phyloP scores from a whole-genome alignment of 2,329 filamentous ascomycete genomes.

The Colletotrichum scovillei region DNA sequence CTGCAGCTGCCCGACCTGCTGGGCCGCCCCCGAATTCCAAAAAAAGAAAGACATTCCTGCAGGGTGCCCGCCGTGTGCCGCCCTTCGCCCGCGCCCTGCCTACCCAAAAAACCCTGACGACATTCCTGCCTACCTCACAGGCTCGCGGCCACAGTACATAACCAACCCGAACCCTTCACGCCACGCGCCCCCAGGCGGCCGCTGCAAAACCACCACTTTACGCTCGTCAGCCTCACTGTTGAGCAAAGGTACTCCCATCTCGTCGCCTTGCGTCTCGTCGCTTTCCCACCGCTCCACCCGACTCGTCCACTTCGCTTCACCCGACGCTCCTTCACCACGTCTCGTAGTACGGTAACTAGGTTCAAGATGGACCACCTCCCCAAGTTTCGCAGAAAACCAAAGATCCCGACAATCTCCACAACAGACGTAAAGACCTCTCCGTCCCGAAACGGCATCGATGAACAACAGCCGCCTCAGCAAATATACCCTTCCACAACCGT shows the following conservation, averaged over 20 bases:
- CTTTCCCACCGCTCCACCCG: neutral
- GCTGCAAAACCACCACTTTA: neutral
- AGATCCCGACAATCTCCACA: slow-evolving; percentile 55
- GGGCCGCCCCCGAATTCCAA: slow-evolving; percentile 16
- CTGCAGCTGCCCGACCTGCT: slow-evolving; percentile 26
- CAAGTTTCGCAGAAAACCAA: slow-evolving; percentile 56
- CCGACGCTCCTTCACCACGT: neutral
- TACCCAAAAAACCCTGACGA: slow-evolving; percentile 21
- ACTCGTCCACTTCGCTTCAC: neutral
- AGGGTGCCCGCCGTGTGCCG: neutral
- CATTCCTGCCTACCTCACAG: slow-evolving; percentile 22
- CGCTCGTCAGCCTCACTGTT: neutral
- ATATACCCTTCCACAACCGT: slow-evolving; percentile 36
- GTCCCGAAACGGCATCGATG: slow-evolving; percentile 38
- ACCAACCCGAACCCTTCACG: slow-evolving; percentile 14
- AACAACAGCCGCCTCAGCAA: slow-evolving; percentile 38
- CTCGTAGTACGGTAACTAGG: neutral
- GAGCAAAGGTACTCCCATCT: neutral
- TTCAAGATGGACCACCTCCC: slow-evolving; percentile 54
- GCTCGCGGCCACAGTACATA: neutral
- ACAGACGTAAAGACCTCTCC: slow-evolving; percentile 43
- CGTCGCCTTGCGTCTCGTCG: neutral
- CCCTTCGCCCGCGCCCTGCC: neutral
- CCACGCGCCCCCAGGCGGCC: neutral
- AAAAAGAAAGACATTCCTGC: slow-evolving; percentile 31